Evolutionary conservation across 768 basidiomycete genomes (phyloP).

Genomic region (Albatrellus ellisii): DNA sequence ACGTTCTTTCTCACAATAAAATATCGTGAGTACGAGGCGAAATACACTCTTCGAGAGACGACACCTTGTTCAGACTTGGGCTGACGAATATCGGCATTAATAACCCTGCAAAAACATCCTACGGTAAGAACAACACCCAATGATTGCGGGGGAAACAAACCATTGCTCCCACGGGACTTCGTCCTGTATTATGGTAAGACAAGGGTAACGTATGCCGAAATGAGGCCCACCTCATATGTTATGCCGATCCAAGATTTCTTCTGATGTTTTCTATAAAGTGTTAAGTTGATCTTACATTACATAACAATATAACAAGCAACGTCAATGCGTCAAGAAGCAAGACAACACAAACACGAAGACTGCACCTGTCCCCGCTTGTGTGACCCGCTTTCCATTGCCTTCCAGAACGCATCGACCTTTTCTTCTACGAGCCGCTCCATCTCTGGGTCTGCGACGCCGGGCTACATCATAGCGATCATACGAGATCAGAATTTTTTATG

Average conservation of each 20-base stretch:
- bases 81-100: conserved; percentile 71
- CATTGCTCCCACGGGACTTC: conserved; percentile 85
- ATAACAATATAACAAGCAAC: not conserved
- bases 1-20: conserved; percentile 21
- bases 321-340: not conserved
- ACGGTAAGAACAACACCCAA: not conserved
- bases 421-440: conserved; percentile 62
- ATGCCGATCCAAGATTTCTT: conserved; percentile 73
- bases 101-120: conserved; percentile 59
- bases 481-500: not conserved
- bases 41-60: not conserved
- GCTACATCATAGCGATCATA: too few relatives aligned
- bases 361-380: conserved; percentile 62
- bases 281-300: conserved; percentile 44
- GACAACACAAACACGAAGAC: too few relatives aligned
- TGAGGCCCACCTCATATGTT: conserved; percentile 27
- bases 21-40: not conserved
- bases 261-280: conserved; percentile 63
- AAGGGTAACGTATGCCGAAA: not conserved
- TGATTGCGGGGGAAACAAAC: conserved; percentile 22
- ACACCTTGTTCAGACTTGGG: conserved; percentile 51
- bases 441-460: conserved; percentile 61
- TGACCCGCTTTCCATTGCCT: conserved; percentile 47
- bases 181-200: conserved; percentile 29
- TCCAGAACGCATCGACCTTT: conserved; percentile 73